Base-by-base conservation (phyloP, 495 filamentous ascomycete genomes). In the Trichoderma parareesei region DNA sequence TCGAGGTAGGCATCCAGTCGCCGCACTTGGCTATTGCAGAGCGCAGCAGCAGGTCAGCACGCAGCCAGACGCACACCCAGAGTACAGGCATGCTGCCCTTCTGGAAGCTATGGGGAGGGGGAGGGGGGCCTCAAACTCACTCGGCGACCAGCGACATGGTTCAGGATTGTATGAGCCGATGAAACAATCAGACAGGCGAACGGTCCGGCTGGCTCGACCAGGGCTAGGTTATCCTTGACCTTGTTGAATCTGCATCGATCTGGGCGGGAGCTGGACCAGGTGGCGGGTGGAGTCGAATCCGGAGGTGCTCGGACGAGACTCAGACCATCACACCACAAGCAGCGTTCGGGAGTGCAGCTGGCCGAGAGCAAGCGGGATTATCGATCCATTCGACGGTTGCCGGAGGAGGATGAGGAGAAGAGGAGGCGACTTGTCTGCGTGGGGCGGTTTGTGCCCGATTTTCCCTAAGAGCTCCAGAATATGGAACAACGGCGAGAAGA, bases 1-100 rank as follows among this genome's bases (percentile, higher is more conserved):
- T 96, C 92, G 64, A 98, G 82, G 68, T 90, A 88, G 48, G 81
- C 78, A 73, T 97, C 92, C 63, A 97, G 77, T 44, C 82, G 84
- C 64, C 85, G 86, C 55, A 96, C 81, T 74, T 92, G 91, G 75
- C 93, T 97, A 70, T 38, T 35, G 20, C 9, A 37, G 53, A 38
- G 27, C 3, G 64, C 8, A 49, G 48, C 67, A 68, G 67, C 27
- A 27, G 71, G 70, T 73, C 65, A 73, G 69, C 65, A 64, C 62
- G 37, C 46, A n/a, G 46, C 14, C 20, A 27, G 27, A n/a, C 43
- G 43, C n/a, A n/a, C 27, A 46, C n/a, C 4, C 43, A n/a, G 43
- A 46, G 43, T 10, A 46, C 13, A 46, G 7, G 18, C 14, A 5
- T 8, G 14, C 16, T 49, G 37, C 14, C 48, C 40, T 38, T 49